Evolutionary conservation across 441 rosid genomes (phyloP), one percentile per base, ranked within the genome.

Genomic region (Adansonia grandidieri): DNA sequence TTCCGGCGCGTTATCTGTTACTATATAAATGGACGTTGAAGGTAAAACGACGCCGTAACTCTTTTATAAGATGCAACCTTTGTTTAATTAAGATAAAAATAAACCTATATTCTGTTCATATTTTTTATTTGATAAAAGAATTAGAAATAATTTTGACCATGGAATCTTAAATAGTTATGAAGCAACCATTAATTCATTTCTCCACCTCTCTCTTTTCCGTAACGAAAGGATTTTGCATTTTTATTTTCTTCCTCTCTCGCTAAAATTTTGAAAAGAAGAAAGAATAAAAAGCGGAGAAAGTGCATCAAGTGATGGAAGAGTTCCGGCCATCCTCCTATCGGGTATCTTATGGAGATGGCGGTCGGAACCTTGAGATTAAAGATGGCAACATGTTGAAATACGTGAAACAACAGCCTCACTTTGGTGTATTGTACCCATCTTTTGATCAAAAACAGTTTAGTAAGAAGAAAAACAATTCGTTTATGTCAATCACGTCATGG

Each of bases 401-500:
- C 9, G 69, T 5, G 0, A 42, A 74, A 44, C 19, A 22, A 15
- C 58, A 2, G 19, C 53, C 6, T 24, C 45, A 20, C 56, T 6
- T 19, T 9, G 42, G 60, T 4, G 14, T 9, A 5, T 28, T 63
- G 4, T 42, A 2, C 1, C 10, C 42, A 17, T 11, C 63, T 0
- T 53, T 28, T 4, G 32, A 57, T 20, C 15, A 10, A 57, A 57
- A 57, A 10, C 48, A 20, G n/a, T n/a, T 2, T 20, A 2, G 2
- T 9, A 28, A 14, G 7, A 64, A 9, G 9, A 20, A 53, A 4
- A 24, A 61, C 0, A 13, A 37, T 0, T 61, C 37, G 50, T 42
- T 60, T 24, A 78, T 74, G 70, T 67, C 87, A 28, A 70, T 86
- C 56, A 78, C 77, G 80, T 82, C 89, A 15, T 91, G 96, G 97